Evolutionary conservation across 345 rosid species (phyloP).

Genomic region (Clausena lansium): DNA sequence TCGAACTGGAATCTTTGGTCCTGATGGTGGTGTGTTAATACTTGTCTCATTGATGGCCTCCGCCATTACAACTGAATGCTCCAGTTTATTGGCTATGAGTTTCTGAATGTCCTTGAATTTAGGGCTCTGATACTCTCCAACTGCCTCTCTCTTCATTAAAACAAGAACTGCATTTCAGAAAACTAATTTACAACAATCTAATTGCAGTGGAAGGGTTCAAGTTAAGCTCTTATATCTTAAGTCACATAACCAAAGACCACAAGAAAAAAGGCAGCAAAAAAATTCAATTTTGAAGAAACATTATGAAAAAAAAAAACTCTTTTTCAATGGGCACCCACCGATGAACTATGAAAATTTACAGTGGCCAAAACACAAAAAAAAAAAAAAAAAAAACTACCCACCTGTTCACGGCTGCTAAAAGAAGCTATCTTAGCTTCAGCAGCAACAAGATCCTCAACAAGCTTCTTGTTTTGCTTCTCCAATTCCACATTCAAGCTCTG

Average conservation of each 20-base stretch:
- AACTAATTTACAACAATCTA: not conserved
- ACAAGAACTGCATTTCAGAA: slow-evolving; percentile 5
- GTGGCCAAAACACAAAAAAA: not conserved
- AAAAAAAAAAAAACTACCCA: slow-evolving; percentile 11
- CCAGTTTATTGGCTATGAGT: slow-evolving; percentile 64
- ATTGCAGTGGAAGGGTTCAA: not conserved
- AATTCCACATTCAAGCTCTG: slow-evolving; percentile 50
- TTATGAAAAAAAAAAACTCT: not conserved
- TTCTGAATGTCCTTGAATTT: slow-evolving; percentile 77
- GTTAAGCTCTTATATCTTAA: not conserved
- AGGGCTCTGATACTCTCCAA: slow-evolving; percentile 41
- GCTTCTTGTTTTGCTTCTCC: slow-evolving; percentile 51
- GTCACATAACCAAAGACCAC: not conserved
- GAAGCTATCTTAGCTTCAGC: slow-evolving; percentile 61
- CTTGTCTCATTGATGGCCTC: slow-evolving; percentile 40
- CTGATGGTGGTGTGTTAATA: slow-evolving; percentile 21
- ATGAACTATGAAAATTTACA: not conserved
- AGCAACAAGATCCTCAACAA: slow-evolving; percentile 56
- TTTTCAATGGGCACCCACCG: not conserved
- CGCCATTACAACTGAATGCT: slow-evolving; percentile 42
- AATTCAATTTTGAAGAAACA: not conserved
- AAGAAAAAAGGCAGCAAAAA: not conserved
- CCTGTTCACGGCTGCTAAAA: slow-evolving; percentile 41
- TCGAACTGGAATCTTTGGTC: slow-evolving; percentile 19
- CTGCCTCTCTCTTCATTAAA: slow-evolving; percentile 35